These are phyloP conservation scores for Penicillium robsamsonii DNA, from an alignment of 495 filamentous ascomycete genomes.

Conservation along the genomic window DNA sequence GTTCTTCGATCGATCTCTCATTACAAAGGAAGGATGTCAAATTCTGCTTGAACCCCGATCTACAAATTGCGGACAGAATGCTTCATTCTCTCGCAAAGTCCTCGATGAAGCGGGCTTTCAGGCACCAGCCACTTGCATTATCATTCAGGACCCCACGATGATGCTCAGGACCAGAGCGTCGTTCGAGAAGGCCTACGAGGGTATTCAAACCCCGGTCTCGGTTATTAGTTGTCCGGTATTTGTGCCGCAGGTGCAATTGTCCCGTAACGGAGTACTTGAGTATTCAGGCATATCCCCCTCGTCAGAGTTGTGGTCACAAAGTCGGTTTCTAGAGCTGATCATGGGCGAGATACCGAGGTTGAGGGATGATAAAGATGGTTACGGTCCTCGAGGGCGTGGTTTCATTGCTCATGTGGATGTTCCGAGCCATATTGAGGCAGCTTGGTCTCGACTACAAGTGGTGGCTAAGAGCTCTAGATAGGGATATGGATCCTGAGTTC, in stretches of 20 bases:
- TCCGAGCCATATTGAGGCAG: constrained; percentile 27
- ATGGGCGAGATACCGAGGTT: constrained; percentile 36
- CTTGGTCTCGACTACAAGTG: constrained; percentile 21
- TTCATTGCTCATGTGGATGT: constrained; percentile 41
- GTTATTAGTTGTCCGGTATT: constrained; percentile 35
- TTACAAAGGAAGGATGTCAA: constrained; percentile 17
- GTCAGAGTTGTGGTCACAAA: constrained; percentile 23
- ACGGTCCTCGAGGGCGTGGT: constrained; percentile 35
- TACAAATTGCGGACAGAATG: constrained; percentile 41
- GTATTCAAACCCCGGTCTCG: constrained; percentile 9
- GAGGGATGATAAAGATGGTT: constrained; percentile 35
- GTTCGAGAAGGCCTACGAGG: constrained; percentile 30
- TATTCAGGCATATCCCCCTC: constrained; percentile 10
- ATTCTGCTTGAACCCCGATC: constrained; percentile 36
- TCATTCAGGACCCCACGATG: constrained; percentile 44
- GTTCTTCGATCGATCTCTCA: constrained; percentile 23
- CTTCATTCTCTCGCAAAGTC: constrained; percentile 23
- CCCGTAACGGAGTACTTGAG: constrained; percentile 7
- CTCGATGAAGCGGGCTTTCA: constrained; percentile 23
- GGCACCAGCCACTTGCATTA: constrained; percentile 17
- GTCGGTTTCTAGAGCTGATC: constrained; percentile 30
- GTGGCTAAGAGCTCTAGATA: constrained; percentile 5
- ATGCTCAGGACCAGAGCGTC: constrained; percentile 33
- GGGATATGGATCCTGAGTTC: not conserved
- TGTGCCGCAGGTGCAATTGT: constrained; percentile 24